Base-by-base conservation (phyloP, 2,329 filamentous ascomycete species). In the Pseudogymnoascus sp. region DNA sequence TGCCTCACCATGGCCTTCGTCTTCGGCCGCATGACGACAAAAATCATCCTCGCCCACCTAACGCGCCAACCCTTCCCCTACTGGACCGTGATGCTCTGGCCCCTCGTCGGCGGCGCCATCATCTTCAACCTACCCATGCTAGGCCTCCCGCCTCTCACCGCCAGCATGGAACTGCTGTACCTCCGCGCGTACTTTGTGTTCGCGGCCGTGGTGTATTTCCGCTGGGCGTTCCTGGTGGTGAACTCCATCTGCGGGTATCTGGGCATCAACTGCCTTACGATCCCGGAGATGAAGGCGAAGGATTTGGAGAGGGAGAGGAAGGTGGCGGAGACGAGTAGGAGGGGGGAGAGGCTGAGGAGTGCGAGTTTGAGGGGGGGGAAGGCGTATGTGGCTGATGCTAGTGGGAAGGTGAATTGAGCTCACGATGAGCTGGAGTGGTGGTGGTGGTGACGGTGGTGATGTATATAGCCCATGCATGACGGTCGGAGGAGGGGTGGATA, bases 1-100 rank as follows among this genome's bases (percentile, higher is more conserved):
- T 97, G 92, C 77, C 76, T 96, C 63, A 96, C 90, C 63, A 89
- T 97, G 80, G 89, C 90, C n/a, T 92, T 97, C 69, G 94, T 97
- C 62, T 97, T 99, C 74, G 94, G 94, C 36, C 88, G 94, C 67
- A 91, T 99, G 87, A 97, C 94, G 0, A 99, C 94, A 38, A 99
- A 97, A 79, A 97, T 97, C 75, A 99, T 99, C 71, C 85, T 99
- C 15, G 93, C 94, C 2, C 94, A 99, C 74, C 80, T 99, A 59
- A 94, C 94, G 1, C 85, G 85, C 65, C 94, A 97, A 73, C 90
- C 93, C 3, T 99, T 97, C 76, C 94, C 94, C 1, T 95, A 90
- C 81, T 97, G 92, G 91, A 97, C 94, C 9, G 82, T 94, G 57
- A 89, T 97, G 82, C 81, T 97, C 37, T 85, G 83, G 35, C 94